Evolutionary conservation across 371 early-diverging fungal species (phyloP).

Genomic region (Mortierella polycephala): DNA sequence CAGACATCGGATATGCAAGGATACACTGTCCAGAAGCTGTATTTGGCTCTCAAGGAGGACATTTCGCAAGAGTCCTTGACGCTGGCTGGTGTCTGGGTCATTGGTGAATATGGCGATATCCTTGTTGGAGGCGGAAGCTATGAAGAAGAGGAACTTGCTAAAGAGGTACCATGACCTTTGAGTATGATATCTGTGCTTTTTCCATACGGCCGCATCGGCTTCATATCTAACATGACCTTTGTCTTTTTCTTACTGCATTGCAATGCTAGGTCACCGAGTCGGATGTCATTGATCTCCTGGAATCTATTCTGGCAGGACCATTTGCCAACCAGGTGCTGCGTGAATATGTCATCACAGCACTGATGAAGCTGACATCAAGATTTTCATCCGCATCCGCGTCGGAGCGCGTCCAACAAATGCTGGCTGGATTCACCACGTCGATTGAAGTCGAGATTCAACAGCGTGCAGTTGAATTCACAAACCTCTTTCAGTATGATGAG

Average conservation of each 20-base stretch:
- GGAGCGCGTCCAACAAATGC: slow-evolving; percentile 65
- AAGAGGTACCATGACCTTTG: slow-evolving; percentile 60
- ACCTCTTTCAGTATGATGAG: slow-evolving; percentile 78
- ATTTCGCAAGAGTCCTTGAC: slow-evolving; percentile 89
- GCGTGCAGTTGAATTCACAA: slow-evolving; percentile 90
- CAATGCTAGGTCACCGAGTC: slow-evolving; percentile 69
- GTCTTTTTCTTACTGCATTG: background rate
- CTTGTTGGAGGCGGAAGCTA: slow-evolving; percentile 74
- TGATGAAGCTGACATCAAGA: slow-evolving; percentile 89
- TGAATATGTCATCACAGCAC: slow-evolving; percentile 86
- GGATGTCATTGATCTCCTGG: slow-evolving; percentile 79
- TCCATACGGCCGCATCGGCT: no score
- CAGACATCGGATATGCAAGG: slow-evolving; percentile 83
- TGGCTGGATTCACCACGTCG: slow-evolving; percentile 73
- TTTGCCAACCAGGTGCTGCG: slow-evolving; percentile 82
- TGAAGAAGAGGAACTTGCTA: slow-evolving; percentile 75
- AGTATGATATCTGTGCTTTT: background rate
- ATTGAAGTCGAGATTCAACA: slow-evolving; percentile 94
- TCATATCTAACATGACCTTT: background rate
- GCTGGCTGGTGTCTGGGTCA: slow-evolving; percentile 92
- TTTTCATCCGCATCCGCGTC: slow-evolving; percentile 62
- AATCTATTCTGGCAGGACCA: slow-evolving; percentile 80
- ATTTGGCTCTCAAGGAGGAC: slow-evolving; percentile 82
- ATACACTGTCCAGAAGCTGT: slow-evolving; percentile 89
- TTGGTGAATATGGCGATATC: slow-evolving; percentile 97